Evolutionary conservation across 495 filamentous ascomycete genomes (phyloP), one percentile per base, ranked within the genome.

Genomic region (Cetradonia linearis): DNA sequence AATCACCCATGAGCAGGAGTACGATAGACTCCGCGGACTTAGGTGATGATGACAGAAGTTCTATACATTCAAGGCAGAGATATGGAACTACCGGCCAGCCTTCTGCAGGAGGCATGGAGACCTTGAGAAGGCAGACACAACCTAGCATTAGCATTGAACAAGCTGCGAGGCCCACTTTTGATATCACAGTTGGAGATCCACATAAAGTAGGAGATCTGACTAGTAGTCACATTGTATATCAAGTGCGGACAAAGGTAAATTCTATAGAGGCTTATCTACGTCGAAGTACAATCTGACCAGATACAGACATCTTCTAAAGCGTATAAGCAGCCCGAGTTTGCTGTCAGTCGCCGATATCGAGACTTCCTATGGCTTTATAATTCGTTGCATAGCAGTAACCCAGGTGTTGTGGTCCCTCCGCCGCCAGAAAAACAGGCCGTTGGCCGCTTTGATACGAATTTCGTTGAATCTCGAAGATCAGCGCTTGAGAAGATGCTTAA

Each of bases 311-410:
- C 90, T 7, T 97, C 94, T 3, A 97, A 96, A 74, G 93, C 89
- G 38, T 98, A 96, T 71, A 87, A 86, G 64, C 85, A 88, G 62
- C 79, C 85, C 33, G 90, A 96, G 68, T 98, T 98, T 63, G 83
- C 86, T 25, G 93, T 98, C 61, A 91, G 86, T 65, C 83, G 93
- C 61, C 83, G 93, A 61, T 98, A 96, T 74, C 84, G 93, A 49
- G 93, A 98, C 73, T 97, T 98, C 69, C 75, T 97, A 40, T 98
- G 93, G 93, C 85, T 98, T 25, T 98, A 97, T 68, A 95, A 86
- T 61, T 87, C 86, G 34, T 77, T 98, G 63, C 93, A 96, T 70
- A 86, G 81, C 66, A 97, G 92, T 71, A 96, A 91, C 68, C 93
- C 93, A 16, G 93, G 93, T 52, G 85, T 96, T 44, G 88, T 98